Conservation (phyloP, 495 filamentous ascomycete genomes). For the Penicillium ochrochloron region DNA sequence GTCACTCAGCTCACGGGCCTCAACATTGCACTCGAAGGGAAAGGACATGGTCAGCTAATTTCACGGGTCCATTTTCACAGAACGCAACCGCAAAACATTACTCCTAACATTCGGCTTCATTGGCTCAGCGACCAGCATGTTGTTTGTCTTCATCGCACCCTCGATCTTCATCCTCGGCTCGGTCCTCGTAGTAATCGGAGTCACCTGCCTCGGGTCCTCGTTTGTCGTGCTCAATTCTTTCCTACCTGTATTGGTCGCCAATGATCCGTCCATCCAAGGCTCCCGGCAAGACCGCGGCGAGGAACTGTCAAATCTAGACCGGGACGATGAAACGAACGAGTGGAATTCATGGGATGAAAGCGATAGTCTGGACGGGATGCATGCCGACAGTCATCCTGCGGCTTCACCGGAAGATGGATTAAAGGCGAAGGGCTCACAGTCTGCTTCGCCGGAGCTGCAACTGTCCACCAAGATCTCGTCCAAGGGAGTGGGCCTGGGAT, state of each 20-base stretch:
- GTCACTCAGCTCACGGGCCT: slow-evolving; percentile 3
- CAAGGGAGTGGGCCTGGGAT: slow-evolving; percentile 79
- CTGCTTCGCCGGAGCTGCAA: slow-evolving; percentile 66
- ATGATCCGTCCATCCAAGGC: slow-evolving; percentile 45
- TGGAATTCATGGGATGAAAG: slow-evolving; percentile 47
- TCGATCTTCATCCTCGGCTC: slow-evolving; percentile 74
- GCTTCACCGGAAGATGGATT: slow-evolving; percentile 17
- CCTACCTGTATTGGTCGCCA: slow-evolving; percentile 54
- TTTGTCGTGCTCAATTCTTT: slow-evolving; percentile 59
- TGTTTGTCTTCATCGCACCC: slow-evolving; percentile 76
- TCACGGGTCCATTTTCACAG: slow-evolving; percentile 24
- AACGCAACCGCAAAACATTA: slow-evolving; percentile 66
- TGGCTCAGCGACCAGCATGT: slow-evolving; percentile 80
- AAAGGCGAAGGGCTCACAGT: slow-evolving; percentile 11
- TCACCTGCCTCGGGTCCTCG: slow-evolving; percentile 66
- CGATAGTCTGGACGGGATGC: slow-evolving; percentile 28
- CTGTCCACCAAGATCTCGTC: slow-evolving; percentile 81
- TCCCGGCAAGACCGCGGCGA: slow-evolving; percentile 27
- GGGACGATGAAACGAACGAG: slow-evolving; percentile 21
- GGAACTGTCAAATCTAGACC: slow-evolving; percentile 33
- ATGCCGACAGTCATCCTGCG: slow-evolving; percentile 31
- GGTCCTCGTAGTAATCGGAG: slow-evolving; percentile 78
- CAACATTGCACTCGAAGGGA: background rate
- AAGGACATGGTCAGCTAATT: background rate
- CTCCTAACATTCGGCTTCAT: slow-evolving; percentile 77